Conservation (phyloP, 208 protist genomes). For the Acanthamoeba royreba region DNA sequence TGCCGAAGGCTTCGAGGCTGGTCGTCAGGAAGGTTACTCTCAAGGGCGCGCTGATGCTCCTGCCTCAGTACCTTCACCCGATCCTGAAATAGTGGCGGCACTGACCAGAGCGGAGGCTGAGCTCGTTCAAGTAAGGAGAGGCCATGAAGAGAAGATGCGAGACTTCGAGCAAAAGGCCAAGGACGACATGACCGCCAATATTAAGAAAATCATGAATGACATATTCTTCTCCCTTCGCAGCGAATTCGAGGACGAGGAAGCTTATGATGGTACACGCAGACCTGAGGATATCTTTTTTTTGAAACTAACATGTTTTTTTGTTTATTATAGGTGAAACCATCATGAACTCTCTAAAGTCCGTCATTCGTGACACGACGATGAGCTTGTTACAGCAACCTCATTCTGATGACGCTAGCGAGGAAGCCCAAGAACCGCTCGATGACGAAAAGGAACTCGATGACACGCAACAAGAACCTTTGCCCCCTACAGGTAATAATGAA, state of each 20-base stretch:
- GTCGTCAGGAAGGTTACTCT: not conserved
- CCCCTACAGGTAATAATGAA: not conserved
- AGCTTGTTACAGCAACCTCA: not conserved
- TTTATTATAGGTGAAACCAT: not conserved
- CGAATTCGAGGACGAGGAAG: conserved; percentile 24
- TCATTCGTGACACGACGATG: not conserved
- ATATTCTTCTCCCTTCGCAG: conserved; percentile 4
- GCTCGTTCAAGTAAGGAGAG: not conserved
- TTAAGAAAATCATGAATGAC: conserved; percentile 48
- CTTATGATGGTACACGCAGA: not conserved
- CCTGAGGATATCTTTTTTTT: not conserved
- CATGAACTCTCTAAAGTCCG: not conserved
- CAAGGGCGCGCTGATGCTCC: not conserved
- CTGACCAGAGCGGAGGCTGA: not conserved
- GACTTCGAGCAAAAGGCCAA: not conserved
- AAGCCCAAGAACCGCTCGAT: not conserved
- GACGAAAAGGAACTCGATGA: not conserved
- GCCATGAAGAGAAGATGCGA: not conserved
- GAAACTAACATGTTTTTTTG: not conserved
- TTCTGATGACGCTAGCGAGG: not conserved
- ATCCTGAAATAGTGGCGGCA: not conserved
- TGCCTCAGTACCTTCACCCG: not conserved
- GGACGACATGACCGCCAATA: not conserved
- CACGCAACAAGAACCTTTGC: too few relatives aligned
- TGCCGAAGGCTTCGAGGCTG: not conserved